Evolutionary conservation across 83 land plant species (phyloP), one percentile per base, ranked within the genome.

Genomic region (Picea mariana): DNA sequence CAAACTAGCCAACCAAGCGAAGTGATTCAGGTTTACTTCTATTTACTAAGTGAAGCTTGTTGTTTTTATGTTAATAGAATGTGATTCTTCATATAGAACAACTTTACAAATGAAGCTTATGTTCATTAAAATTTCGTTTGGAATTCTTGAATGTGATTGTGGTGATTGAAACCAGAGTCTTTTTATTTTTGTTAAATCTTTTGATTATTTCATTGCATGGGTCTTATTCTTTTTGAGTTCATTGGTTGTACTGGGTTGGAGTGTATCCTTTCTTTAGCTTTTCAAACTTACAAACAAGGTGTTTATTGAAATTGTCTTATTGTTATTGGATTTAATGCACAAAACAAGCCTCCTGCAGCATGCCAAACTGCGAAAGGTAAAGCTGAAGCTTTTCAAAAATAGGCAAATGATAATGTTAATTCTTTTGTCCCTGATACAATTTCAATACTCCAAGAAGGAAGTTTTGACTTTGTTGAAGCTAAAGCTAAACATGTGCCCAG

Each of bases 11-110:
- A 81, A 65, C 68, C 66, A 7, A 0, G 2, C 38, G 86, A 82
- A 55, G 18, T 73, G 60, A 31, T 77, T 2, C 76, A 67, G 90
- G 87, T 91, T 84, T 59, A 66, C 18, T 34, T 44, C 0, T 7
- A 3, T 15, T 59, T 79, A n/a, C n/a, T n/a, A n/a, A n/a, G n/a
- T n/a, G n/a, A n/a, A n/a, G n/a, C n/a, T n/a, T n/a, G n/a, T n/a
- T n/a, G n/a, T n/a, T n/a, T n/a, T n/a, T n/a, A n/a, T n/a, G n/a
- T n/a, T n/a, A 3, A 44, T 21, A n/a, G 60, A 17, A 75, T n/a
- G 55, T 15, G 31, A 47, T 21, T 21, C 1, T 75, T 23, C 23
- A 40, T 71, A 9, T 3, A 75, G 23, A 21, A 47, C 31, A 49
- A 11, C 0, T 23, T 23, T 75, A n/a, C 58, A 49, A 44, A 9